Percentiles rank a stretch among this genome's conserved stretches.
Conservation (phyloP, 371 early-diverging fungal species). For the Mucor velutinosus region DNA sequence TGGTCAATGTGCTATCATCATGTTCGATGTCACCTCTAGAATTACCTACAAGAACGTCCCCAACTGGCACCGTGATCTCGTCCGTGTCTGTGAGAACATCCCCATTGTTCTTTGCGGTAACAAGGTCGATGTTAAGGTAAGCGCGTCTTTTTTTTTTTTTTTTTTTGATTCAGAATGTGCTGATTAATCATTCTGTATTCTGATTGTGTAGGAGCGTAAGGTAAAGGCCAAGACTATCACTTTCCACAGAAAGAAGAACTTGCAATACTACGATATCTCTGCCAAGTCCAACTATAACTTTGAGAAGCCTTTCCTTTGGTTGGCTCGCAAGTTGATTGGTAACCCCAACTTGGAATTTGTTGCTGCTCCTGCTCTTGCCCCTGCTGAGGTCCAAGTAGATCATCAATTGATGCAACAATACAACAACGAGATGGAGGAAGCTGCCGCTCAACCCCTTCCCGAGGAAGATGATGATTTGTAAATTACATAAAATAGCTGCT, state of each 20-base stretch:
- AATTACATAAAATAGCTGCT: slow-evolving; percentile 13
- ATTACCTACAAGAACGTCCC: slow-evolving; percentile 99
- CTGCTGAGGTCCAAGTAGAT: slow-evolving; percentile 95
- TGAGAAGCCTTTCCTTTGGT: slow-evolving; percentile 99
- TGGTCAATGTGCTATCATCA: slow-evolving; percentile 99
- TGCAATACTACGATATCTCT: slow-evolving; percentile 99
- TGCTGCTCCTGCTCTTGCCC: slow-evolving; percentile 96
- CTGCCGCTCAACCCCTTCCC: slow-evolving; percentile 85
- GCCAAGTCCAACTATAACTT: slow-evolving; percentile 99
- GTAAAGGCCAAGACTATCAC: slow-evolving; percentile 99
- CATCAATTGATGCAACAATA: slow-evolving; percentile 77
- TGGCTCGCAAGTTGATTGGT: slow-evolving; percentile 97
- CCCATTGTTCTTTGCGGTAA: slow-evolving; percentile 99
- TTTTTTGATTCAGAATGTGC: not conserved
- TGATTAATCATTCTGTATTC: not conserved
- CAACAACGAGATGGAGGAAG: slow-evolving; percentile 73
- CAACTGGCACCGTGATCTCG: slow-evolving; percentile 99
- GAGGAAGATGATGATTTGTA: slow-evolving; percentile 85
- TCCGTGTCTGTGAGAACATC: slow-evolving; percentile 99
- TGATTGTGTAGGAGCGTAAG: slow-evolving; percentile 87
- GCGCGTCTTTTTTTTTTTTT: not conserved
- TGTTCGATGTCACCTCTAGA: slow-evolving; percentile 99
- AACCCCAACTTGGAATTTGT: slow-evolving; percentile 97
- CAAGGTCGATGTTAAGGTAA: slow-evolving; percentile 98
- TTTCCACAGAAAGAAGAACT: slow-evolving; percentile 99